These are phyloP conservation scores for Verticillium tricorpus DNA, from an alignment of 2,329 filamentous ascomycete genomes.

Conservation along the genomic window DNA sequence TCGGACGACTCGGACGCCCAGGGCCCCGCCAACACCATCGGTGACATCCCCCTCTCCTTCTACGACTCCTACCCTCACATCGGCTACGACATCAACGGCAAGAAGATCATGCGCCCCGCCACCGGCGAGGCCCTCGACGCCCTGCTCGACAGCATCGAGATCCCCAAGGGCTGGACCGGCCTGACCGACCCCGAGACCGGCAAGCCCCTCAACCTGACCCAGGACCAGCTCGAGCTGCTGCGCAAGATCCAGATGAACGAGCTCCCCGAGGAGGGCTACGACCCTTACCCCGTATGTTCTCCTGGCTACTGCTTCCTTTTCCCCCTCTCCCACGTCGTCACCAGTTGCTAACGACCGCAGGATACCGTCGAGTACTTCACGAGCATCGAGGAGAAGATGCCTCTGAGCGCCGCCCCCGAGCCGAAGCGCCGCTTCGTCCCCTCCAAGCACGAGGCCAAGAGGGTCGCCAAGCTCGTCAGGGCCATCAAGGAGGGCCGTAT, in stretches of 20 bases:
- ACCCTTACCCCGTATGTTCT: slow-evolving; percentile 74
- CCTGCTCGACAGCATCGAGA: slow-evolving; percentile 89
- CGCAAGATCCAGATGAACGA: slow-evolving; percentile 87
- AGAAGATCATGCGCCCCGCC: slow-evolving; percentile 93
- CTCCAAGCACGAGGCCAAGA: slow-evolving; percentile 94
- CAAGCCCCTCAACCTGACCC: slow-evolving; percentile 81
- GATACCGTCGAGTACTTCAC: slow-evolving; percentile 94
- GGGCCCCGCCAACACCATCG: slow-evolving; percentile 82
- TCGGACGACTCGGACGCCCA: slow-evolving; percentile 89
- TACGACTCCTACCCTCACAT: slow-evolving; percentile 98
- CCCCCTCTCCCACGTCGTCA: background rate
- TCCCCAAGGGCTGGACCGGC: slow-evolving; percentile 96
- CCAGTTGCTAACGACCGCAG: slow-evolving; percentile 29
- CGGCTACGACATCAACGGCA: slow-evolving; percentile 97
- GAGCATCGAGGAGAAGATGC: slow-evolving; percentile 87
- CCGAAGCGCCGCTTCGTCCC: slow-evolving; percentile 94
- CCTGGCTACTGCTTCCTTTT: background rate
- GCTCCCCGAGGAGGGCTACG: slow-evolving; percentile 79
- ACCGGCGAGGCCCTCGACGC: slow-evolving; percentile 91
- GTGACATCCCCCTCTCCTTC: slow-evolving; percentile 87
- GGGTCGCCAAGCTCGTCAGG: slow-evolving; percentile 94
- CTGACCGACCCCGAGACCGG: slow-evolving; percentile 91
- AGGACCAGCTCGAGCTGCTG: slow-evolving; percentile 84
- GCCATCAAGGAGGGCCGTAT: slow-evolving; percentile 94
- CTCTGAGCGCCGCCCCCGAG: slow-evolving; percentile 87